These are phyloP conservation scores for Trypanosoma melophagium DNA, from an alignment of 208 protist species.

Conservation along the genomic window DNA sequence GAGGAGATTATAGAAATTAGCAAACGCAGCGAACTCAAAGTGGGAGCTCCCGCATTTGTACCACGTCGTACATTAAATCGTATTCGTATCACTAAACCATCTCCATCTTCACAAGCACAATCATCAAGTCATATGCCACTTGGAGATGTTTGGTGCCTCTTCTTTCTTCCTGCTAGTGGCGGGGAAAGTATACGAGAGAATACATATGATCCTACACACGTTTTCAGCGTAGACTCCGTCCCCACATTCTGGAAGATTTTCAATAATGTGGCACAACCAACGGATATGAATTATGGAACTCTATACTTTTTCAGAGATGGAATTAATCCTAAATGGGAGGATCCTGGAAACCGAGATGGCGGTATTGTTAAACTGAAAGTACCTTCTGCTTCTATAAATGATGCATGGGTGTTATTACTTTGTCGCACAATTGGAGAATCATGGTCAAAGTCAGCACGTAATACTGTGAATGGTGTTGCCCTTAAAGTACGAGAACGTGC, in stretches of 20 bases:
- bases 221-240: conserved; percentile 81
- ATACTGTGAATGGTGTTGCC: conserved; percentile 77
- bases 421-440: conserved; percentile 81
- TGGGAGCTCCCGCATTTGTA: conserved; percentile 52
- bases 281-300: conserved; percentile 73
- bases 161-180: conserved; percentile 53
- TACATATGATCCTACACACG: conserved; percentile 77
- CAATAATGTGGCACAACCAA: conserved; percentile 91
- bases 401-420: conserved; percentile 82
- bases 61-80: conserved; percentile 69
- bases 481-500: conserved; percentile 75
- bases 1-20: conserved; percentile 64
- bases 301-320: conserved; percentile 95
- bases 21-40: conserved; percentile 52
- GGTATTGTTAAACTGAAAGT: conserved; percentile 78
- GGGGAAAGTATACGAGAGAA: conserved; percentile 71
- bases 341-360: conserved; percentile 85
- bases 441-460: conserved; percentile 65
- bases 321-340: conserved; percentile 96
- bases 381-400: conserved; percentile 42
- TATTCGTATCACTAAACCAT: conserved; percentile 53
- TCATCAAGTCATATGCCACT: conserved; percentile 64
- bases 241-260: conserved; percentile 89
- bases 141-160: conserved; percentile 78
- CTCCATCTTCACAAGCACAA: conserved; percentile 54